Evolutionary conservation across 192 early-diverging fungal genomes (phyloP).

Genomic region (Coemansia umbellata): DNA sequence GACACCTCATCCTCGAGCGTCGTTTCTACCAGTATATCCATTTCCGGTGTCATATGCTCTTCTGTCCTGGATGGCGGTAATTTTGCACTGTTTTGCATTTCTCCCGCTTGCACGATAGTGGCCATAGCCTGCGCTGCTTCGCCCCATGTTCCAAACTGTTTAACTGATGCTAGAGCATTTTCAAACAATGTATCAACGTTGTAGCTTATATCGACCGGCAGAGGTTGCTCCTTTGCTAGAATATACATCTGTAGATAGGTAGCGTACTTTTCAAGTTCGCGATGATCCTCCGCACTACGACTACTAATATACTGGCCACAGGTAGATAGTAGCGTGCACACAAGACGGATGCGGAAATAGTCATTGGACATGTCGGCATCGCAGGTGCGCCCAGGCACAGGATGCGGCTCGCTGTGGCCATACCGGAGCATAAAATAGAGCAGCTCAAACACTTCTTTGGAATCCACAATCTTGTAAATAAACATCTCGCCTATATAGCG

Average conservation of each 20-base stretch:
- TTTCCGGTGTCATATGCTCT: background rate
- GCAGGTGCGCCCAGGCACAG: conserved; percentile 53
- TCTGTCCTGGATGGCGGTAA: background rate
- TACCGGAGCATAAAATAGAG: conserved; percentile 77
- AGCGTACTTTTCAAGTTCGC: conserved; percentile 54
- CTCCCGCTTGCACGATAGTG: background rate
- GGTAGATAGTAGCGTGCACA: conserved; percentile 80
- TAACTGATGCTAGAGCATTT: conserved; percentile 56
- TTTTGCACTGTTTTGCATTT: background rate
- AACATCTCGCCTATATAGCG: conserved; percentile 92
- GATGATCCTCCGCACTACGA: conserved; percentile 53
- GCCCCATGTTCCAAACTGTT: conserved; percentile 58
- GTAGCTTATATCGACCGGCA: conserved; percentile 89
- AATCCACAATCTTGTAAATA: conserved; percentile 82
- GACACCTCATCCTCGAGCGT: background rate
- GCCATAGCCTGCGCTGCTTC: conserved; percentile 74
- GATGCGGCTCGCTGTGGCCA: conserved; percentile 71
- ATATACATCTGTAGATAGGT: conserved; percentile 89
- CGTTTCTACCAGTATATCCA: background rate
- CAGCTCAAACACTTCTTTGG: conserved; percentile 73
- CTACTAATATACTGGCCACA: conserved; percentile 76
- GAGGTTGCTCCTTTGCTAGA: conserved; percentile 67
- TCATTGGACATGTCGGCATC: conserved; percentile 77
- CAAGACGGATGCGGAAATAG: conserved; percentile 89
- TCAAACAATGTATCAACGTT: conserved; percentile 78